phyloP scores from a whole-genome alignment of 2,329 filamentous ascomycete species.

The Aspergillus fumigatiaffinis region DNA sequence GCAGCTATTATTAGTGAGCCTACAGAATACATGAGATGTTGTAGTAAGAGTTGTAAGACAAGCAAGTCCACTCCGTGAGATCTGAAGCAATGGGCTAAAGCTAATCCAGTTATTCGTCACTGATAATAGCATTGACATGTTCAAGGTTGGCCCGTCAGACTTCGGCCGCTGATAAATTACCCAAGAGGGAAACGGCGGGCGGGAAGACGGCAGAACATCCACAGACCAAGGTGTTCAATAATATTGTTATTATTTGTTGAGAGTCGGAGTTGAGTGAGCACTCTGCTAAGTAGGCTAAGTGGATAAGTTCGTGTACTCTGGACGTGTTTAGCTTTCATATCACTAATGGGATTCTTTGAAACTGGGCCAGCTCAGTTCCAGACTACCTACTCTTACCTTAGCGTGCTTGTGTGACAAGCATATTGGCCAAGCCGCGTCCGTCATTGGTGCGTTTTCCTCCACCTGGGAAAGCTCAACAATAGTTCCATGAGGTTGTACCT shows the following conservation, averaged over 20 bases:
- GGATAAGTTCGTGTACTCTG: background rate
- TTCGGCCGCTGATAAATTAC: background rate
- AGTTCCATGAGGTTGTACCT: background rate
- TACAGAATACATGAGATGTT: background rate
- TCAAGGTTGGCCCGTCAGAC: background rate
- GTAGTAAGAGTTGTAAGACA: background rate
- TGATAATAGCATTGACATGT: background rate
- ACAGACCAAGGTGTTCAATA: background rate
- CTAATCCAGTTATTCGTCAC: background rate
- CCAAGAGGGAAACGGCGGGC: background rate
- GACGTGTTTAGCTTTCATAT: background rate
- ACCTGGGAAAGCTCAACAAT: background rate
- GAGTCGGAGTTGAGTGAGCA: background rate
- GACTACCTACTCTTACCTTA: background rate
- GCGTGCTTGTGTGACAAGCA: background rate
- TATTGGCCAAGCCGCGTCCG: background rate
- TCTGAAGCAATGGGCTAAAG: background rate
- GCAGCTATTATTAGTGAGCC: background rate
- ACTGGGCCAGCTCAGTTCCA: background rate
- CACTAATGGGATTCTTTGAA: background rate
- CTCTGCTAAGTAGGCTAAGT: background rate
- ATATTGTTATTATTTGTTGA: background rate
- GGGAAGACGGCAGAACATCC: background rate
- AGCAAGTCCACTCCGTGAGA: slow-evolving; percentile 1
- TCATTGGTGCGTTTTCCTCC: background rate